Evolutionary conservation across 164 flowering plant genomes (phyloP), one percentile per base, ranked within the genome.

Genomic region (Echeveria elegans): DNA sequence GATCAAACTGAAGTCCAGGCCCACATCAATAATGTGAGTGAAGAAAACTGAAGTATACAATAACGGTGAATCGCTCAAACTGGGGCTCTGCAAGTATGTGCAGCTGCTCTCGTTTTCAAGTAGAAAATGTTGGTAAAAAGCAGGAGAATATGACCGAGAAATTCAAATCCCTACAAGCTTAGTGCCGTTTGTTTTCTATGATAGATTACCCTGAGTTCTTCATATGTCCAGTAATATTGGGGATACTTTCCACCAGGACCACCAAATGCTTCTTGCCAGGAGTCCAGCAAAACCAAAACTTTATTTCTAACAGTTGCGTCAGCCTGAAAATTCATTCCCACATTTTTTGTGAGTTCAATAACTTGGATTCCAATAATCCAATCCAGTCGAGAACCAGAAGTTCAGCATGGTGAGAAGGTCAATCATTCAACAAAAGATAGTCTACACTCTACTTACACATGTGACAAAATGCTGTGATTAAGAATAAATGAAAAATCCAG

Each of bases 261-360:
- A 72, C 98, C 95, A 79, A 95, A 95, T 66, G 97, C 99, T 77
- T 86, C 96, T 77, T 95, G 89, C 99, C 99, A 95, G 62, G 98
- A 82, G 65, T 85, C 98, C 43, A 95, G 70, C 75, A 95, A 76
- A 8, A 72, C 77, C 81, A 95, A 74, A 45, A 92, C 83, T 77
- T 86, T 90, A 43, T 92, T 89, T 69, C 97, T 86, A 58, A 95
- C 96, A 30, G 80, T 84, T 88, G 85, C 80, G 70, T 92, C 96
- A 26, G 87, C 72, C 98, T 95, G 65, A 63, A 63, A 63, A 63
- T 16, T 62, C 14, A 18, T 16, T 29, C n/a, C n/a, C n/a, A n/a
- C n/a, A n/a, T n/a, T n/a, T n/a, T n/a, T n/a, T n/a, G n/a, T n/a
- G n/a, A n/a, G n/a, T n/a, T n/a, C n/a, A n/a, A n/a, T n/a, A n/a